Evolutionary conservation across 768 basidiomycete species (phyloP).

Genomic region (Mycena epipterygia): DNA sequence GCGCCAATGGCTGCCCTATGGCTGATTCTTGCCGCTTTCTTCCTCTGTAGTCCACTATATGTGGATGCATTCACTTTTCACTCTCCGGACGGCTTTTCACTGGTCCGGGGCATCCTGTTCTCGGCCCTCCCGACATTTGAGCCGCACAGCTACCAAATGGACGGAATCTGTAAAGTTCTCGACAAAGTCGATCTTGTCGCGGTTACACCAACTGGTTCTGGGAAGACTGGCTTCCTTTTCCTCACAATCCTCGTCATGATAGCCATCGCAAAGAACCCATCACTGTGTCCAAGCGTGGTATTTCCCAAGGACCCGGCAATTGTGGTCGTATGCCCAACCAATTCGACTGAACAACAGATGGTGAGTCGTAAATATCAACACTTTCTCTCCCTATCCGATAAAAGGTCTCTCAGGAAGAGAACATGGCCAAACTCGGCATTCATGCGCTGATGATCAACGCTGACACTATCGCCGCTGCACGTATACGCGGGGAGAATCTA

Average conservation of each 20-base stretch:
- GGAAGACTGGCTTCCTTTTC: neutral
- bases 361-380: neutral
- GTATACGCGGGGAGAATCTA: slow-evolving; percentile 16
- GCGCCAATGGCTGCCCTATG: neutral
- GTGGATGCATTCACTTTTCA: neutral
- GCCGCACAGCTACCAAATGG: slow-evolving; percentile 6
- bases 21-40: neutral
- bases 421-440: slow-evolving; percentile 33
- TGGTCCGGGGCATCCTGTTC: slow-evolving; percentile 1
- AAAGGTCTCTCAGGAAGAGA: neutral
- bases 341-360: neutral
- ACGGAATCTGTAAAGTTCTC: no score
- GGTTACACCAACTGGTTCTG: no score
- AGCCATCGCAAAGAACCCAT: neutral
- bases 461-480: slow-evolving; percentile 29
- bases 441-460: slow-evolving; percentile 38
- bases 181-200: neutral
- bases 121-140: slow-evolving; percentile 1
- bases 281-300: neutral
- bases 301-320: slow-evolving; percentile 3
- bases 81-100: neutral
- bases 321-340: neutral
- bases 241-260: neutral
- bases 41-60: neutral
- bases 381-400: no score